Evolutionary conservation across 345 rosid genomes (phyloP).

Genomic region (Bruguiera sexangula): DNA sequence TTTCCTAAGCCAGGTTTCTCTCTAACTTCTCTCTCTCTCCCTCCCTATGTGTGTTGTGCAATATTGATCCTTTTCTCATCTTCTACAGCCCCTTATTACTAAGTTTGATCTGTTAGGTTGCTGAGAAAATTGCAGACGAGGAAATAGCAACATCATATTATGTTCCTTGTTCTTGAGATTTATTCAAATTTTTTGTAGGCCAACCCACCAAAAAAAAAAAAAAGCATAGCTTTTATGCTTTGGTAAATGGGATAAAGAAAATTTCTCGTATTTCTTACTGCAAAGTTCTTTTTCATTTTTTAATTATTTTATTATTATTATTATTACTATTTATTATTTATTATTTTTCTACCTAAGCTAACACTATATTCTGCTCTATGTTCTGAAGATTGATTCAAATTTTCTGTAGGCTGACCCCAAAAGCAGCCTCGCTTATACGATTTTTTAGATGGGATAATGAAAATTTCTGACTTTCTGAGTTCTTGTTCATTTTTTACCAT

Average conservation of each 20-base stretch:
- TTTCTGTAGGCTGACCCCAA: neutral
- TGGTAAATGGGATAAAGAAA: no score
- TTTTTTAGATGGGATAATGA: no score
- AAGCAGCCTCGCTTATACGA: no score
- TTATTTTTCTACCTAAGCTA: no score
- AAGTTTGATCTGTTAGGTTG: neutral
- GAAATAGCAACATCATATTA: neutral
- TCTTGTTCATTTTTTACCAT: no score
- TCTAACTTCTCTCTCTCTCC: neutral
- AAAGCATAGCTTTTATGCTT: no score
- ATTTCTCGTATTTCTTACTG: no score
- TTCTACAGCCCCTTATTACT: neutral
- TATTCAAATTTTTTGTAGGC: neutral
- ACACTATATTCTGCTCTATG: neutral
- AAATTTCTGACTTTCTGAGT: no score
- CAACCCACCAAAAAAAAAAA: no score
- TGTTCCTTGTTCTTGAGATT: neutral
- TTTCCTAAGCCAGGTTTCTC: slow-evolving; percentile 27
- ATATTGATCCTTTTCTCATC: neutral
- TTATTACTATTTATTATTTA: no score
- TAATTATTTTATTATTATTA: no score
- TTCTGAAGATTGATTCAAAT: neutral
- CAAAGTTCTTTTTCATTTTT: no score
- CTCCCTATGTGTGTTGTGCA: neutral
- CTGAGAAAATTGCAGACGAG: neutral